phyloP scores from a whole-genome alignment of 2,329 filamentous ascomycete species.

The Alternaria infectoria region DNA sequence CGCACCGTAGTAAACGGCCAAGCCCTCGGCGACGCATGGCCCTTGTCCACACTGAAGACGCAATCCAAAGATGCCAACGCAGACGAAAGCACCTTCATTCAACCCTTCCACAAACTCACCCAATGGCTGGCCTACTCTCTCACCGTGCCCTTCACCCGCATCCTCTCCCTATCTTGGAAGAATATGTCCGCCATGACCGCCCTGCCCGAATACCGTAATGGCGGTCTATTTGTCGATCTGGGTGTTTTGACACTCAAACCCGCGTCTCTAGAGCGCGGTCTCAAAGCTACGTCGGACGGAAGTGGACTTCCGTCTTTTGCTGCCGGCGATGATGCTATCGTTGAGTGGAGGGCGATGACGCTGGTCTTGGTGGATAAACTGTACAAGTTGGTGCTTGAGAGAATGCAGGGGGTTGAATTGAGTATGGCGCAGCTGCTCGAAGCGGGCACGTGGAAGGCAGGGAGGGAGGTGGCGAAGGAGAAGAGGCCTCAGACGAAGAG shows the following conservation, averaged over 20 bases:
- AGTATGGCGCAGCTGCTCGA: slow-evolving; percentile 86
- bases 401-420: slow-evolving; percentile 72
- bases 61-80: slow-evolving; percentile 57
- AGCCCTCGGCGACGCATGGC: slow-evolving; percentile 91
- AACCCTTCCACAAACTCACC: slow-evolving; percentile 89
- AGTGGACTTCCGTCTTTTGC: slow-evolving; percentile 74
- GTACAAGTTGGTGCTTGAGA: slow-evolving; percentile 69
- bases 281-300: slow-evolving; percentile 63
- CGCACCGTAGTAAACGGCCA: slow-evolving; percentile 83
- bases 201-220: slow-evolving; percentile 90
- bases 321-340: slow-evolving; percentile 75
- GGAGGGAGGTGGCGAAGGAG: slow-evolving; percentile 31
- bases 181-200: slow-evolving; percentile 84
- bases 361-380: slow-evolving; percentile 75
- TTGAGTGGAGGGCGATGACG: slow-evolving; percentile 77
- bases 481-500: slow-evolving; percentile 32
- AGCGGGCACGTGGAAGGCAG: slow-evolving; percentile 88
- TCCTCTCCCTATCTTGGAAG: slow-evolving; percentile 79
- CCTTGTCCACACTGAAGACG: slow-evolving; percentile 76
- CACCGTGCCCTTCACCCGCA: slow-evolving; percentile 77
- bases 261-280: slow-evolving; percentile 69
- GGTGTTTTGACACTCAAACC: slow-evolving; percentile 77
- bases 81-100: slow-evolving; percentile 61
- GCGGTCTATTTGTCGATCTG: slow-evolving; percentile 83
- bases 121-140: slow-evolving; percentile 95